These are phyloP conservation scores for Podaxis pistillaris DNA, from an alignment of 768 basidiomycete species.

Conservation along the genomic window DNA sequence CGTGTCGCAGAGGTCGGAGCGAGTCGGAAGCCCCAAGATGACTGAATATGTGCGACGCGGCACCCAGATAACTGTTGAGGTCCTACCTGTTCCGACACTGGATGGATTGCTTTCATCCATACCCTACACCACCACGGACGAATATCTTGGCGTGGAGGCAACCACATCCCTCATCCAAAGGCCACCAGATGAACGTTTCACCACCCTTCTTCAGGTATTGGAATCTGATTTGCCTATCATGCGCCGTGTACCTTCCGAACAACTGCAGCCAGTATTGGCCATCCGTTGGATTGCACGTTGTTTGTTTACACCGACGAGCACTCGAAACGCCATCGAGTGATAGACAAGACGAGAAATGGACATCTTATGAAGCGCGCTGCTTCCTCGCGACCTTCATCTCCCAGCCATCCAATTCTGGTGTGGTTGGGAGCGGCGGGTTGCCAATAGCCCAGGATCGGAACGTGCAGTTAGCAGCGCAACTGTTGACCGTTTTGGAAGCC, in stretches of 20 bases:
- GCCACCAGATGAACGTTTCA: conserved; percentile 47
- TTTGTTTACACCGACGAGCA: conserved; percentile 47
- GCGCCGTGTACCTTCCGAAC: conserved; percentile 42
- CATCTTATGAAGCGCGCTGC: conserved; percentile 54
- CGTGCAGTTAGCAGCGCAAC: conserved; percentile 67
- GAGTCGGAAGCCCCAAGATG: conserved; percentile 26
- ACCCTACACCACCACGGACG: conserved; percentile 18
- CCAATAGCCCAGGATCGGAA: conserved; percentile 54
- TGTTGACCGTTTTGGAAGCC: conserved; percentile 55
- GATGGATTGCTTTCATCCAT: conserved; percentile 43
- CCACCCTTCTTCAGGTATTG: conserved; percentile 53
- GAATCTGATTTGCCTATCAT: conserved; percentile 52
- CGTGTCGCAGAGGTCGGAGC: conserved; percentile 28
- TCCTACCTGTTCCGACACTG: conserved; percentile 50
- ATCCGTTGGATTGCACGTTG: conserved; percentile 60
- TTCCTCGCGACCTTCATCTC: conserved; percentile 51
- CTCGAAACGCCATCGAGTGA: conserved; percentile 50
- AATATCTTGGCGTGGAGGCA: conserved; percentile 29
- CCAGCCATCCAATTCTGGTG: conserved; percentile 19
- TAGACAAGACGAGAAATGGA: conserved; percentile 69
- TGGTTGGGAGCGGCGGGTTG: conserved; percentile 15
- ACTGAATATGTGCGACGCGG: conserved; percentile 71
- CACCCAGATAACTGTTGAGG: conserved; percentile 60
- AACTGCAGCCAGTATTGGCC: conserved; percentile 52
- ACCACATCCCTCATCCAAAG: conserved; percentile 45